Base-by-base conservation (phyloP, 108 stramenopile species). In the Phaeodactylum tricornutum region DNA sequence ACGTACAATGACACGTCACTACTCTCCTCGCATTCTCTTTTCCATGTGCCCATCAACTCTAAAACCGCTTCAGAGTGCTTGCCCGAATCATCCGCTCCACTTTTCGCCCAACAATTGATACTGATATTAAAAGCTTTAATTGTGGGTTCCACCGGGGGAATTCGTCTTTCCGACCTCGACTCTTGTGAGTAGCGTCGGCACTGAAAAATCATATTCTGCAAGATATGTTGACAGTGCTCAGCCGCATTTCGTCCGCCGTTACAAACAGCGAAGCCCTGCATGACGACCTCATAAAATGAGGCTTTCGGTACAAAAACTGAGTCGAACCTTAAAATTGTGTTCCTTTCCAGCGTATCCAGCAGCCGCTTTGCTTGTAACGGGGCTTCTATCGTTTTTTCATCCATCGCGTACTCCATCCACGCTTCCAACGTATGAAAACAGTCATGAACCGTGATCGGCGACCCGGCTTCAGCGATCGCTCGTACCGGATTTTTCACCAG, bases 111-210 rank as follows among this genome's bases (percentile, higher is more conserved):
- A 38, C 57, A 64, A 24, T 78, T 61, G 11, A 78, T 55, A 6
- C 48, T 72, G 1, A 69, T 70, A 42, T 78, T 78, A 46, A 62
- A 74, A 3, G 62, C 74, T 29, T 68, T 74, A 0, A 59, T 67
- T 15, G 57, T 64, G 1, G 77, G 77, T 43, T 55, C 29, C 9
- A 24, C 21, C 4, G 41, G 41, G 8, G 17, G n/a, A 24, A 46
- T 8, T 4, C 5, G 16, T 20, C 21, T 22, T 30, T 16, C 3
- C 15, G 37, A 4, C 16, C 34, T 31, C 11, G 30, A 16, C 21
- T 20, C 19, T 9, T 20, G 5, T 41, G 16, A 20, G 39, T 11
- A 41, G 5, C 25, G 45, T 4, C 28, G 55, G 6, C 44, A 56
- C 23, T 46, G 44, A 1, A 26, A n/a, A 14, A 53, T 15, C 52